Evolutionary conservation across 2,329 filamentous ascomycete genomes (phyloP).

Genomic region (Saccharata proteae): DNA sequence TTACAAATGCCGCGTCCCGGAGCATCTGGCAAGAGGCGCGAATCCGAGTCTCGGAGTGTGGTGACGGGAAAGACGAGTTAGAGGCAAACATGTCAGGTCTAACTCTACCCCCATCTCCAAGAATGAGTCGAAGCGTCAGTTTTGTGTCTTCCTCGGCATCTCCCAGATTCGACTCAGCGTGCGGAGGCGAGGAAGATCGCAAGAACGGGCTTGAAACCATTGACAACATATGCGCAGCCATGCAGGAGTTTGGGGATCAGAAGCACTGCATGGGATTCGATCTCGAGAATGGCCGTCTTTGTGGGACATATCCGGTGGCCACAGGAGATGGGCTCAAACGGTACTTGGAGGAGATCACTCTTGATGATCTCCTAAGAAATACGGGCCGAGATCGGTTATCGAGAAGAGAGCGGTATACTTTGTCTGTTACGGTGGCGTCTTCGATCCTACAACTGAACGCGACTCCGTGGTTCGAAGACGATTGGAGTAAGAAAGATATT

Average conservation of each 20-base stretch:
- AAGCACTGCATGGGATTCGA: constrained; percentile 21
- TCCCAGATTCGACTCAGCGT: neutral
- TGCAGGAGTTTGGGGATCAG: constrained; percentile 16
- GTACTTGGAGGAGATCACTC: constrained; percentile 14
- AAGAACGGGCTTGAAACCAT: no score
- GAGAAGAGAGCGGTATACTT: constrained; percentile 22
- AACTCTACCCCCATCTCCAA: no score
- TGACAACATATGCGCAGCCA: constrained; percentile 24
- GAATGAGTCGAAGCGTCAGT: constrained; percentile 20
- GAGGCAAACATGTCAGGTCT: neutral
- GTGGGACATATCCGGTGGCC: constrained; percentile 17
- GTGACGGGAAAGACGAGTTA: no score
- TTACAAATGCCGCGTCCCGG: constrained; percentile 13
- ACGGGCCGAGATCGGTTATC: constrained; percentile 16
- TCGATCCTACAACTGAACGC: constrained; percentile 24
- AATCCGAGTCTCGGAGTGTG: constrained; percentile 21
- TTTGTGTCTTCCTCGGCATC: constrained; percentile 12
- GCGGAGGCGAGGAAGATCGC: no score
- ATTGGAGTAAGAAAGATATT: constrained; percentile 23
- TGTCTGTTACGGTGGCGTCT: constrained; percentile 24
- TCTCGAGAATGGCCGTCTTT: constrained; percentile 19
- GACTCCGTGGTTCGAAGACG: constrained; percentile 23
- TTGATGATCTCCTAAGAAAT: constrained; percentile 19
- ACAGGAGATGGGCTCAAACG: constrained; percentile 11
- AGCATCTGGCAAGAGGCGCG: constrained; percentile 23